phyloP scores from a whole-genome alignment of 768 basidiomycete species.

The Filobasidium wieringae region DNA sequence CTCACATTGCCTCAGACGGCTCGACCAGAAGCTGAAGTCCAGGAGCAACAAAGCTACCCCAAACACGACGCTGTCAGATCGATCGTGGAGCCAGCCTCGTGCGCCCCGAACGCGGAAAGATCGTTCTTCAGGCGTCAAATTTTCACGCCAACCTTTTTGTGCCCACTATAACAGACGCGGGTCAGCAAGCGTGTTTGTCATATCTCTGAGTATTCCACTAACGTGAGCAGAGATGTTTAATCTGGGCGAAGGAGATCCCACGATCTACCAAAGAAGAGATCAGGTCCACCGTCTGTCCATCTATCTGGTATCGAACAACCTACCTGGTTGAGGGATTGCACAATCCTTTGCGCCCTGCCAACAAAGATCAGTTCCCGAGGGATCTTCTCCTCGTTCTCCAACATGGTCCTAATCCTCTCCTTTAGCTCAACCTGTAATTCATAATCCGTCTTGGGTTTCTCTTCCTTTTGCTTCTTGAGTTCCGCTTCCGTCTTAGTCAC shows the following conservation, averaged over 20 bases:
- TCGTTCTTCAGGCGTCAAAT: constrained; percentile 17
- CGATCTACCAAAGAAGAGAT: constrained; percentile 43
- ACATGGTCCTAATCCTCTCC: constrained; percentile 36
- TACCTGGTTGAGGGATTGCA: constrained; percentile 43
- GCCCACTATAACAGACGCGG: constrained; percentile 2
- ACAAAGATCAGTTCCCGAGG: constrained; percentile 37
- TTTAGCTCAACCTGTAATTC: constrained; percentile 40
- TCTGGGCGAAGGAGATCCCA: constrained; percentile 77
- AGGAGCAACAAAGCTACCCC: constrained; percentile 53
- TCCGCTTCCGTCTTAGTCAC: constrained; percentile 19
- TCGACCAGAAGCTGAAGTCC: constrained; percentile 61
- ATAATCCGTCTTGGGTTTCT: constrained; percentile 23
- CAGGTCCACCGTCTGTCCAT: neutral
- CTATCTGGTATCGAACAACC: neutral
- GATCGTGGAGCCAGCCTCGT: constrained; percentile 34
- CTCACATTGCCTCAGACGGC: constrained; percentile 44
- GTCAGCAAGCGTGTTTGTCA: neutral
- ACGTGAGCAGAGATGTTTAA: constrained; percentile 76
- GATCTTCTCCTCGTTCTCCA: constrained; percentile 40
- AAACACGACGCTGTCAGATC: constrained; percentile 50
- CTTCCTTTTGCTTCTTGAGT: constrained; percentile 13
- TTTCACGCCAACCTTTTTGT: constrained; percentile 6
- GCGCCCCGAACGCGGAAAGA: constrained; percentile 36
- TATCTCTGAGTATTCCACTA: constrained; percentile 43
- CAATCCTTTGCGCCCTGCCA: constrained; percentile 41